phyloP scores from a whole-genome alignment of 169 alveolate genomes.

The Toxoplasma gondii region DNA sequence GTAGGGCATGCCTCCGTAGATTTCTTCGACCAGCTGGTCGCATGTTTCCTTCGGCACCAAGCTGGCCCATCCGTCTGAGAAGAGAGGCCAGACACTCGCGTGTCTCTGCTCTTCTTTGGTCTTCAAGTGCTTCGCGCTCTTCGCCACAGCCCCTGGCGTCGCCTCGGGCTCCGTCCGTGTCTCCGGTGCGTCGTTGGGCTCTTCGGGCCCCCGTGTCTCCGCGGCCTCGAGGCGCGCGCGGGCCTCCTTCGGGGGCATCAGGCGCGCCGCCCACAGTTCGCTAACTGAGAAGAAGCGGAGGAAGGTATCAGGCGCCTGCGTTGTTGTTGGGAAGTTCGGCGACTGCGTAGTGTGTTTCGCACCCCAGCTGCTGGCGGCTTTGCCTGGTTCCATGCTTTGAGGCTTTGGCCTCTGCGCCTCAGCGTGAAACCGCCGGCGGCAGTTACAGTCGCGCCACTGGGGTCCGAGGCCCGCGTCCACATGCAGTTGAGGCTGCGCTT shows the following conservation, averaged over 20 bases:
- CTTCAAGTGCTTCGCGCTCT: neutral
- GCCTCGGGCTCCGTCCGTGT: neutral
- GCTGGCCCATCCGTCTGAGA: constrained; percentile 19
- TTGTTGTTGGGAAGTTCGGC: neutral
- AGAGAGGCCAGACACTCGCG: neutral
- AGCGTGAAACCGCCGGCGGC: neutral
- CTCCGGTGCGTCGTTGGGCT: neutral
- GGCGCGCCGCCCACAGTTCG: constrained; percentile 28
- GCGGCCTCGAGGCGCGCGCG: neutral
- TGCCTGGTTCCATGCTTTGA: neutral
- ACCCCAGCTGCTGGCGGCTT: neutral
- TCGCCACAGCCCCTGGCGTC: neutral
- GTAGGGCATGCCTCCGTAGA: constrained; percentile 3
- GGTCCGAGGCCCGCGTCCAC: constrained; percentile 24
- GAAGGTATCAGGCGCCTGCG: neutral
- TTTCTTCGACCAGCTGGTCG: neutral
- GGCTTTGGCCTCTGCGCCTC: neutral
- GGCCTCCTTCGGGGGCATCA: constrained; percentile 11
- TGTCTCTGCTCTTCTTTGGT: neutral
- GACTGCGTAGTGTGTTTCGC: neutral
- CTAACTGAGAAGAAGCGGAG: constrained; percentile 31
- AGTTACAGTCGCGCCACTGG: constrained; percentile 41
- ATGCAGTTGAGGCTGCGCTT: constrained; percentile 29
- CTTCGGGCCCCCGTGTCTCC: neutral
- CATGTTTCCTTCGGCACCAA: constrained; percentile 19